Percentiles rank a stretch among this genome's conserved stretches.
These are phyloP conservation scores for Diaporthe vexans DNA, from an alignment of 2,329 filamentous ascomycete genomes.

Conservation along the genomic window DNA sequence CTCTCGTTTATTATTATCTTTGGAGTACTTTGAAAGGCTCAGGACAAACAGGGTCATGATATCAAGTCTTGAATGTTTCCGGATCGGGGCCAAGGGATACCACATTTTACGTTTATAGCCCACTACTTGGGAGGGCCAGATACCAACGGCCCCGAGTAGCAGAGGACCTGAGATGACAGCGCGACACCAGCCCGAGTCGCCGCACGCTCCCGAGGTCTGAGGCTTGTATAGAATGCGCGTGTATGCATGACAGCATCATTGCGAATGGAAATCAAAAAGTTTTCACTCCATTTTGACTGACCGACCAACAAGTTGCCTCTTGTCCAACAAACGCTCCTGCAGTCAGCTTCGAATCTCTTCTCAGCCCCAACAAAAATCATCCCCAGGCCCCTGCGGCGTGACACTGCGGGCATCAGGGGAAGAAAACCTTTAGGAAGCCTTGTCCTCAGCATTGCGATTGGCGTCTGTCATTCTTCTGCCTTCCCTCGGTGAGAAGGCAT, in stretches of 20 bases:
- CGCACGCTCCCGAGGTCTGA: neutral
- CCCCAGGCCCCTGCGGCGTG: neutral
- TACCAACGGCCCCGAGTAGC: constrained; percentile 7
- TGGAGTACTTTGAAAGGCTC: constrained; percentile 19
- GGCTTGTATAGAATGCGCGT: constrained; percentile 26
- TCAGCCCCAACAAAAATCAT: neutral
- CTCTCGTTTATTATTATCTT: neutral
- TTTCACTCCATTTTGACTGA: neutral
- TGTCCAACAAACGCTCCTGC: too few species aligned
- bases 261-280: constrained; percentile 26
- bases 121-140: neutral
- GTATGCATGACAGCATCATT: constrained; percentile 26
- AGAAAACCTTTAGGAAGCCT: too few species aligned
- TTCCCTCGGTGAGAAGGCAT: neutral
- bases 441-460: neutral
- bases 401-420: constrained; percentile 9
- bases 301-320: too few species aligned
- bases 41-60: constrained; percentile 38
- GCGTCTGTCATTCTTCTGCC: neutral
- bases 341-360: neutral
- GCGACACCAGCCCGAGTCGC: neutral
- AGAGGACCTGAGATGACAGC: neutral
- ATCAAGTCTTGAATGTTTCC: constrained; percentile 35
- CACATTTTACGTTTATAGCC: constrained; percentile 23
- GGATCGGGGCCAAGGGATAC: constrained; percentile 29